Percentiles rank a stretch among this genome's conserved stretches.
These are phyloP conservation scores for Eucalyptus sp. DNA, from an alignment of 345 rosid genomes.

Conservation along the genomic window DNA sequence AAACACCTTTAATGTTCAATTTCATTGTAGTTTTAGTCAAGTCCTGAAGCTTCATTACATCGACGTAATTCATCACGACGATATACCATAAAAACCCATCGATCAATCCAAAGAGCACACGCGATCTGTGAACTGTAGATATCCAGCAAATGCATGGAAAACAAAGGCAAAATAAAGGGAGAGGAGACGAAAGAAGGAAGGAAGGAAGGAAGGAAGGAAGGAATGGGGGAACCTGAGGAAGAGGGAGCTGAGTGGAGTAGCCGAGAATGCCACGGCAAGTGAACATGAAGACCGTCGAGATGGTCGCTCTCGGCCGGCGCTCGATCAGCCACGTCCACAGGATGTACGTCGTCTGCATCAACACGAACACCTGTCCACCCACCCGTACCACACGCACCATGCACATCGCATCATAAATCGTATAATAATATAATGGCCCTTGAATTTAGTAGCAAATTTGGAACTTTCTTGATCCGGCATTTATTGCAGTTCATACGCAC, in stretches of 20 bases:
- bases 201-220: neutral
- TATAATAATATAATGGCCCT: neutral
- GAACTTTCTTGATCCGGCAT: neutral
- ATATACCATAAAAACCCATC: neutral
- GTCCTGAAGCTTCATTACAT: neutral
- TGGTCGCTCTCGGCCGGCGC: slow-evolving; percentile 76
- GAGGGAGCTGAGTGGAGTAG: slow-evolving; percentile 87
- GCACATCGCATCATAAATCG: neutral
- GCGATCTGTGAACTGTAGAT: neutral
- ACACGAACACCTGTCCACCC: slow-evolving; percentile 58
- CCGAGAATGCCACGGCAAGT: slow-evolving; percentile 96
- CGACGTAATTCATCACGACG: neutral
- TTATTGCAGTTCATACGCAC: too few species aligned
- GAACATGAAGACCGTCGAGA: slow-evolving; percentile 85
- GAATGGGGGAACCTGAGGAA: slow-evolving; percentile 53
- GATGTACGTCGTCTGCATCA: slow-evolving; percentile 71
- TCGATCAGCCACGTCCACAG: slow-evolving; percentile 82
- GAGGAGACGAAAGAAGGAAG: neutral
- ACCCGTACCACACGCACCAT: neutral
- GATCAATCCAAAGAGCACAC: neutral
- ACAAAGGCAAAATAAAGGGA: neutral
- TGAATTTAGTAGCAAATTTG: neutral
- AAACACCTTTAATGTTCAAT: neutral
- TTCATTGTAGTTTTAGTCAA: neutral
- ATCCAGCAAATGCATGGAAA: neutral